phyloP scores from a whole-genome alignment of 805 yeast species.

The Wickerhamiella alocasiicola region DNA sequence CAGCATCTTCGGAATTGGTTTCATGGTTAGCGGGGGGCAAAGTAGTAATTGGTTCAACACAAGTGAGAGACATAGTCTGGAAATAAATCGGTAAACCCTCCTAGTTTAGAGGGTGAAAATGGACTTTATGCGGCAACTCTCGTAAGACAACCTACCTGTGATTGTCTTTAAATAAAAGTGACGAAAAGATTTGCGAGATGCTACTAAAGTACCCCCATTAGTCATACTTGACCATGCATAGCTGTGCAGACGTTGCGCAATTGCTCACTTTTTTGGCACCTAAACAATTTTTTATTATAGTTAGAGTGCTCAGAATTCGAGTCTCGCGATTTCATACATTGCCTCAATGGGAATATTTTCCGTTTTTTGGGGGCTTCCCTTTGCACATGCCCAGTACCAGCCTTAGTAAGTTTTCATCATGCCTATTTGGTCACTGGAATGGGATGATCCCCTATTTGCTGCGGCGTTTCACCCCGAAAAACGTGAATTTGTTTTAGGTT shows the following conservation, averaged over 20 bases:
- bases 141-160: slow-evolving; percentile 18
- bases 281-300: too few species aligned
- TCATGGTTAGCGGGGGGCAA: neutral
- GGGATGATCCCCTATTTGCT: slow-evolving; percentile 44
- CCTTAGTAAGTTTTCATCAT: slow-evolving; percentile 2
- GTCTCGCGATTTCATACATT: too few species aligned
- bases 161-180: slow-evolving; percentile 7
- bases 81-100: slow-evolving; percentile 13
- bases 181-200: too few species aligned
- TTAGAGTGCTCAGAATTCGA: too few species aligned
- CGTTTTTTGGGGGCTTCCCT: too few species aligned
- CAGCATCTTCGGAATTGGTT: slow-evolving; percentile 4
- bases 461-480: slow-evolving; percentile 65
- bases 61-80: slow-evolving; percentile 9
- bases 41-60: neutral
- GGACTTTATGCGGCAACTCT: slow-evolving; percentile 26
- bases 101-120: slow-evolving; percentile 18
- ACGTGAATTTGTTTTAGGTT: slow-evolving; percentile 53
- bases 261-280: too few species aligned
- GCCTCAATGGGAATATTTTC: too few species aligned
- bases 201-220: too few species aligned
- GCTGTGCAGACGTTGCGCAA: too few species aligned
- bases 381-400: too few species aligned
- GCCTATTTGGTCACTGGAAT: slow-evolving; percentile 18
- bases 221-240: too few species aligned